Percentiles rank a stretch among this genome's conserved stretches.
phyloP scores from a whole-genome alignment of 2,329 filamentous ascomycete genomes.

The Xylariaceae sp. region DNA sequence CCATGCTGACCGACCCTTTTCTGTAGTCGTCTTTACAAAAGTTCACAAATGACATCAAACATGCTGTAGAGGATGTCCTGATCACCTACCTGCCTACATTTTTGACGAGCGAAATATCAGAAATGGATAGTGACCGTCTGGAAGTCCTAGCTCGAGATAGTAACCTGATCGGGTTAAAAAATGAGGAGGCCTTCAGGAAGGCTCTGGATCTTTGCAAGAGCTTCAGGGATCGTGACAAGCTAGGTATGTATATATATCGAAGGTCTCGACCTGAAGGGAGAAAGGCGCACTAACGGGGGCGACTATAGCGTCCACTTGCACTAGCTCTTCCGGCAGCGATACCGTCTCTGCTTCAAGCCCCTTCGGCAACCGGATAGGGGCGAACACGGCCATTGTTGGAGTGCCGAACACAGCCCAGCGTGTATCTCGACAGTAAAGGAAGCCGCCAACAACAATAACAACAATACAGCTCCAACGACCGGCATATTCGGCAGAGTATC shows the following conservation, averaged over 20 bases:
- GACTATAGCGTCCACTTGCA: too few species aligned
- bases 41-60: conserved; percentile 33
- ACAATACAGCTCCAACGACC: too few species aligned
- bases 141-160: conserved; percentile 21
- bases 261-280: background rate
- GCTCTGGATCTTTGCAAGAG: conserved; percentile 22
- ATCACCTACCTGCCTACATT: conserved; percentile 31
- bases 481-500: too few species aligned
- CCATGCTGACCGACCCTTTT: conserved; percentile 5
- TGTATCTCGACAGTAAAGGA: too few species aligned
- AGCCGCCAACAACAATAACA: too few species aligned
- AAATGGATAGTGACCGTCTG: conserved; percentile 27
- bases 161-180: conserved; percentile 19
- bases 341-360: too few species aligned
- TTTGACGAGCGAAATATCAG: conserved; percentile 29
- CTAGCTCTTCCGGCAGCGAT: too few species aligned
- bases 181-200: conserved; percentile 18
- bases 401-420: too few species aligned
- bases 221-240: conserved; percentile 13
- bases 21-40: conserved; percentile 24
- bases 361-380: too few species aligned
- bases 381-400: too few species aligned
- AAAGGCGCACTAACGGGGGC: too few species aligned
- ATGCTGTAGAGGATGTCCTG: conserved; percentile 35
- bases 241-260: conserved; percentile 2